A percentile compares a stretch with the other conserved stretches of the same genome.
These are phyloP conservation scores for Lippia alba DNA, from an alignment of 305 asterid species.

Conservation along the genomic window DNA sequence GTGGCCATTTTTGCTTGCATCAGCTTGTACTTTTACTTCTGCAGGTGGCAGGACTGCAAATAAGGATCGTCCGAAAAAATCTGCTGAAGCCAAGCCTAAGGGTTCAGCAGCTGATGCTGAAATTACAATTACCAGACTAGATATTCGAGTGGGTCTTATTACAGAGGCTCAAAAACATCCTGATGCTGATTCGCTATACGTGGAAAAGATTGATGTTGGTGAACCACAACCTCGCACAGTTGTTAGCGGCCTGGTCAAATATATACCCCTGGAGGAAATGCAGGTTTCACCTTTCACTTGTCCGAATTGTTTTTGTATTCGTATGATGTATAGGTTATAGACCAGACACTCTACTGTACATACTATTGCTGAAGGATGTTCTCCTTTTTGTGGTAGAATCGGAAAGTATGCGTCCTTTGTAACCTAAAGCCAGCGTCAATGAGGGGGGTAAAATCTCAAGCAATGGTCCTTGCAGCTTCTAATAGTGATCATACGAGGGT, in stretches of 20 bases:
- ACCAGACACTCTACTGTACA: not conserved
- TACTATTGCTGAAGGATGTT: slow-evolving; percentile 20
- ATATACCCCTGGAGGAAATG: slow-evolving; percentile 90
- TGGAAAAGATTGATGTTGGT: slow-evolving; percentile 96
- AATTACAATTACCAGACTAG: slow-evolving; percentile 73
- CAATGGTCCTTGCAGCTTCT: slow-evolving; percentile 97
- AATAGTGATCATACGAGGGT: slow-evolving; percentile 80
- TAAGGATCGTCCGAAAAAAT: slow-evolving; percentile 63
- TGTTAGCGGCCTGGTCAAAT: slow-evolving; percentile 96
- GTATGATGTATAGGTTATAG: slow-evolving; percentile 5
- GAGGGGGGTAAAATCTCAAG: slow-evolving; percentile 97
- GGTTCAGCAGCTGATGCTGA: slow-evolving; percentile 56
- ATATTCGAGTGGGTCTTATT: slow-evolving; percentile 93
- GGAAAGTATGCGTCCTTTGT: slow-evolving; percentile 96
- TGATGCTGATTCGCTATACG: slow-evolving; percentile 91
- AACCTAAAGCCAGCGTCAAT: slow-evolving; percentile 91
- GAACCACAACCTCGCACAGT: slow-evolving; percentile 90
- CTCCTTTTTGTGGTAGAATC: slow-evolving; percentile 58
- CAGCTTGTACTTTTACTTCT: slow-evolving; percentile 22
- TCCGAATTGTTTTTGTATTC: not conserved
- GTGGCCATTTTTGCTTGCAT: slow-evolving; percentile 13
- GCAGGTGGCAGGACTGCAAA: slow-evolving; percentile 59
- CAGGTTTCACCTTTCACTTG: slow-evolving; percentile 60
- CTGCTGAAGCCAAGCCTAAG: slow-evolving; percentile 63
- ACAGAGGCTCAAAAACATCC: slow-evolving; percentile 88